Conservation (phyloP, 208 protist species). For the Leishmania tarentolae region DNA sequence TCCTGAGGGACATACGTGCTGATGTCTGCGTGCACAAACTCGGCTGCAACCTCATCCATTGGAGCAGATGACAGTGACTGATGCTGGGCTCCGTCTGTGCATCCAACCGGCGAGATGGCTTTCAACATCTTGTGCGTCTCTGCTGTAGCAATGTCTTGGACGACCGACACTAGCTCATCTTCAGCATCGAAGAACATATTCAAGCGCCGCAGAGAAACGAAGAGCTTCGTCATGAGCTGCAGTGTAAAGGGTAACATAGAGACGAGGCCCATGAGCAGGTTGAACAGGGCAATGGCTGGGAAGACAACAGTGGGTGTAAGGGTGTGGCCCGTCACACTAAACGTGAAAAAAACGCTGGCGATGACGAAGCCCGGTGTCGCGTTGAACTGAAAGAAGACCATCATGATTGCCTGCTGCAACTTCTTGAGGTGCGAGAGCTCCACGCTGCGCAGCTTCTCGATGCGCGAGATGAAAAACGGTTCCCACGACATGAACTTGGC, state of each 20-base stretch:
- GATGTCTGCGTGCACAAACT: conserved; percentile 24
- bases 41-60: not conserved
- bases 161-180: conserved; percentile 5
- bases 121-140: not conserved
- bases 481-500: conserved; percentile 94
- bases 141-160: conserved; percentile 27
- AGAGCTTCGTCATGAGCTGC: conserved; percentile 52
- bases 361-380: conserved; percentile 61
- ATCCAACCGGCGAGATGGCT: not conserved
- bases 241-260: conserved; percentile 78
- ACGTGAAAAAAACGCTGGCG: conserved; percentile 49
- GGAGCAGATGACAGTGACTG: not conserved
- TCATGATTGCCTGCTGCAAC: conserved; percentile 29
- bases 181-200: conserved; percentile 13
- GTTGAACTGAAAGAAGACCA: conserved; percentile 47
- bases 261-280: conserved; percentile 76
- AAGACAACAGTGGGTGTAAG: conserved; percentile 87
- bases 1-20: conserved; percentile 46
- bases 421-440: conserved; percentile 41
- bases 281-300: conserved; percentile 81
- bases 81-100: not conserved
- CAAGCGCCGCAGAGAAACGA: conserved; percentile 69
- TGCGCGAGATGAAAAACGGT: conserved; percentile 43
- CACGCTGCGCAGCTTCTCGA: conserved; percentile 38
- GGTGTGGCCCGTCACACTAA: conserved; percentile 38